Base-by-base conservation (phyloP, 495 filamentous ascomycete genomes). In the Penicillium subrubescens region DNA sequence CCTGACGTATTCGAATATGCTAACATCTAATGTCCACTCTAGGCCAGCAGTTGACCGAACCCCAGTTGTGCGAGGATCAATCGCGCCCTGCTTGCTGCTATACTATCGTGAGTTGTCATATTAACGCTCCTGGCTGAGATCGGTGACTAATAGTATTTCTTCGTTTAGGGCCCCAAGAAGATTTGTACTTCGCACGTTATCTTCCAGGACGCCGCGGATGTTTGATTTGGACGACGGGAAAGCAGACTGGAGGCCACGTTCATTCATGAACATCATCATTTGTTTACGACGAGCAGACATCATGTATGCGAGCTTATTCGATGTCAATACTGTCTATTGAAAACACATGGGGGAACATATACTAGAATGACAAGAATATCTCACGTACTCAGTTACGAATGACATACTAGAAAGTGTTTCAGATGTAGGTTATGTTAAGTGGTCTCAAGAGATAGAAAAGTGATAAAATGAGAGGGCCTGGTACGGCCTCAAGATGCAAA, bases 151-250 rank as follows among this genome's bases (percentile, higher is more conserved):
- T 23, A 21, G 34, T 19, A 10, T 11, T 61, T 19, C 17, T 2
- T 29, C 54, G 17, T 56, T 35, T 62, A 75, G 73, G 71, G 67
- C 35, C 64, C 62, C 33, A 66, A 74, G 64, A 69, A 72, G 56
- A 75, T 76, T 55, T 76, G 74, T 57, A 75, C 74, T 14, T 66
- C 70, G 43, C 71, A 76, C 53, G 69, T 56, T 50, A 41, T 71
- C 19, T 69, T 72, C 61, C 62, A 67, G 67, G 39, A 71, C 58
- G 72, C 65, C 50, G 59, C 33, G 1, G 63, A 68, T 57, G 61
- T 72, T 52, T 74, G 50, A 58, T 43, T 1, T 34, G 2, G 48
- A 8, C 15, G 23, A 46, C n/a, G 29, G 11, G 17, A 35, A 44
- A 15, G 23, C n/a, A 35, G 31, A 34, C 19, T 44, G 27, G 25